phyloP scores from a whole-genome alignment of 257 asterid genomes.

The Solanum pinnatisectum region DNA sequence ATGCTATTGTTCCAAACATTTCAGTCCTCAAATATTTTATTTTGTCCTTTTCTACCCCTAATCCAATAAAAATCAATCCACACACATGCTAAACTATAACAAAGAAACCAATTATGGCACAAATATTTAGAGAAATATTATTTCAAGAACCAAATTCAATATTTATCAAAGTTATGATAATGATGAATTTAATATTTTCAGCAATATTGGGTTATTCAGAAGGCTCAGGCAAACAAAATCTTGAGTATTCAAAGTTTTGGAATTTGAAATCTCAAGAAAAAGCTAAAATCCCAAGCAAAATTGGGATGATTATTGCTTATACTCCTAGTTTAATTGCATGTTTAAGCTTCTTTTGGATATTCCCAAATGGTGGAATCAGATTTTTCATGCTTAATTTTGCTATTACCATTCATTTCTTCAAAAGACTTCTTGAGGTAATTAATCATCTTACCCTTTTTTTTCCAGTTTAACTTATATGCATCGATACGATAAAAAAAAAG shows the following conservation, averaged over 20 bases:
- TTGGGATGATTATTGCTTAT: conserved; percentile 42
- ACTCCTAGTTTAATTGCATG: conserved; percentile 35
- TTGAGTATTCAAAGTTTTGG: not conserved
- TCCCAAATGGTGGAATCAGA: conserved; percentile 40
- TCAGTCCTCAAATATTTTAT: not conserved
- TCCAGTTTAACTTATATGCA: not conserved
- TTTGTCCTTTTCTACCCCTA: not conserved
- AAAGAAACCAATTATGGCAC: not conserved
- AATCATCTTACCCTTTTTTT: not conserved
- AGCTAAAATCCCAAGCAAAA: conserved; percentile 18
- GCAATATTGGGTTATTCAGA: not conserved
- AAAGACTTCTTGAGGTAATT: conserved; percentile 68
- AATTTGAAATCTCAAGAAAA: not conserved
- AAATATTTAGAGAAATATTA: not conserved
- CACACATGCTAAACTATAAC: not conserved
- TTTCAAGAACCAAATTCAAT: not conserved
- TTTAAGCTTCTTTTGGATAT: conserved; percentile 30
- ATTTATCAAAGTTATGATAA: not conserved
- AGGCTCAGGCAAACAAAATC: not conserved
- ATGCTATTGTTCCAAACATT: not conserved
- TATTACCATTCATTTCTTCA: conserved; percentile 46
- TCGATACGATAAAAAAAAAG: not conserved
- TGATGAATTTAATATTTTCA: not conserved
- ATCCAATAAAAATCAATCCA: not conserved
- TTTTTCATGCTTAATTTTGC: conserved; percentile 42